Evolutionary conservation across 2,329 filamentous ascomycete species (phyloP), one percentile per base, ranked within the genome.

Genomic region (Neofusicoccum laricinum): DNA sequence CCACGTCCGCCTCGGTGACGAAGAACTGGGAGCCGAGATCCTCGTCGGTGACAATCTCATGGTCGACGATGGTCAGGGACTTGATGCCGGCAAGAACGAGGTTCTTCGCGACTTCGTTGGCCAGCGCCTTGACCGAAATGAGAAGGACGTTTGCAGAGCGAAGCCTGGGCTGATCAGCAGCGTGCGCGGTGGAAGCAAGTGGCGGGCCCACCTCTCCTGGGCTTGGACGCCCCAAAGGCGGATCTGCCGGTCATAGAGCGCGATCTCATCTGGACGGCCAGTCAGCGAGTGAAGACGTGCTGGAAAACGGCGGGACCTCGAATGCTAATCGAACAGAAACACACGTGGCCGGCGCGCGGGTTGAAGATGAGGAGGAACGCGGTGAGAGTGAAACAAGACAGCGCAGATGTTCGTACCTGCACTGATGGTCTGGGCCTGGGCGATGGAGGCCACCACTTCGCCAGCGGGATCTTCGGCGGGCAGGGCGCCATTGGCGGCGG

Each of bases 71-170:
- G 15, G 94, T 98, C 66, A 99, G 84, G 36, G 92, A 94, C 64
- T 91, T 90, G 71, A 99, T 90, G 66, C 95, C 95, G 21, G 95
- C 93, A 2, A 99, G 87, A 17, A 97, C 94, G 21, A 99, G 88
- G 75, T 98, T 99, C 82, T 99, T 99, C 67, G 95, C 93, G 63
- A 98, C 90, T 79, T 99, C 95, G 75, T 94, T 96, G 65, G 91
- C 93, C 15, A 99, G 86, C 0, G 91, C 93, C 73, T 90, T 91
- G 76, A 97, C 88, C 34, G 89, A 93, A 69, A 99, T 89, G 67
- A 99, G 86, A 50, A 98, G 88, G 70, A 99, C 90, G 72, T 93
- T 93, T 65, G 95, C 92, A 65, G 86, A 90, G 70, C 94, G 92
- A 65, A 99, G 93, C 74, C 90, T 92, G 64, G 38, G 10, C 17